phyloP scores from a whole-genome alignment of 108 stramenopile species.

The Pseudonitzschia delicatissima region DNA sequence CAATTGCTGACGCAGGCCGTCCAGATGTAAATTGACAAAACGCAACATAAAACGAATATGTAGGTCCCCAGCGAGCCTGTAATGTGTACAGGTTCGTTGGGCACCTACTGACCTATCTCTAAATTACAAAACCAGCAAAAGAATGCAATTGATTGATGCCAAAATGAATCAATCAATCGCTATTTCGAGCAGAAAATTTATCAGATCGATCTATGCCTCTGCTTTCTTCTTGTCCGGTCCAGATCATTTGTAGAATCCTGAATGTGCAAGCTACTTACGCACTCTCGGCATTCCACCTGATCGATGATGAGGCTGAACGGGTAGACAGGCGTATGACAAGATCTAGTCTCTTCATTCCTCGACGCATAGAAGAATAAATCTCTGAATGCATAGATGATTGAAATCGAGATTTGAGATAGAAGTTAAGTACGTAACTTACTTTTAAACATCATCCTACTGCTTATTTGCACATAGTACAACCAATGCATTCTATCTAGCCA shows the following conservation, averaged over 20 bases:
- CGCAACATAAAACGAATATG: not conserved
- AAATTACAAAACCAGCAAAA: not conserved
- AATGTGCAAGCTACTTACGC: not conserved
- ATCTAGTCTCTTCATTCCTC: no score
- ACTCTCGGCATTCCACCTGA: not conserved
- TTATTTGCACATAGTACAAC: no score
- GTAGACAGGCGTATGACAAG: no score
- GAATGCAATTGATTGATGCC: not conserved
- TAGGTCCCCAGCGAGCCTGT: conserved; percentile 14
- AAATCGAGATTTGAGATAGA: no score
- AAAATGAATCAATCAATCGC: not conserved
- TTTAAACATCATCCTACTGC: no score
- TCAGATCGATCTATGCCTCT: not conserved
- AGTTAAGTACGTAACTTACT: no score
- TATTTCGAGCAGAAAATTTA: not conserved
- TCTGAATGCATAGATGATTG: no score
- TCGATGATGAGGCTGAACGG: not conserved
- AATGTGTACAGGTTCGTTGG: conserved; percentile 5
- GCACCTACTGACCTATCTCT: conserved; percentile 6
- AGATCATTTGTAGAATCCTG: not conserved
- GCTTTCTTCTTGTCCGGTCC: not conserved
- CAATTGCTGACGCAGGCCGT: conserved; percentile 7
- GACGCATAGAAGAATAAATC: no score
- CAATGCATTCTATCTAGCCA: no score
- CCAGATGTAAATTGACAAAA: not conserved